Conservation (phyloP, 2,329 filamentous ascomycete genomes). For the Pseudogymnoascus sp. region DNA sequence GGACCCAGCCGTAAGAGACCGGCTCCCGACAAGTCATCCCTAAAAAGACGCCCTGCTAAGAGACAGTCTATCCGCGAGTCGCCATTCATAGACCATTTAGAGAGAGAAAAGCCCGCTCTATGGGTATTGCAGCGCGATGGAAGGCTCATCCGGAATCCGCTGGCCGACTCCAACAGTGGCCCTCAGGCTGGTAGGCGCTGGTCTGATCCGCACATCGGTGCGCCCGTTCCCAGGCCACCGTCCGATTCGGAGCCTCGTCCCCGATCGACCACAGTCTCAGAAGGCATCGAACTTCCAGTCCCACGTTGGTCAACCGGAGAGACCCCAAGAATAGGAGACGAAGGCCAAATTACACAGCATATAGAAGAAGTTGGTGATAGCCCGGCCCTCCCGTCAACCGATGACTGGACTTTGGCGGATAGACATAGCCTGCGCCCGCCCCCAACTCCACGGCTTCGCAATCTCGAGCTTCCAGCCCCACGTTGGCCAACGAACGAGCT, state of each 20-base stretch:
- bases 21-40: neutral
- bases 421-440: neutral
- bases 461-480: neutral
- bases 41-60: neutral
- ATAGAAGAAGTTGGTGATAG: neutral
- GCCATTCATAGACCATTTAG: neutral
- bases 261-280: neutral
- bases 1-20: neutral
- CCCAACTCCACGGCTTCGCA: neutral
- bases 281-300: neutral
- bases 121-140: neutral
- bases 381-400: neutral
- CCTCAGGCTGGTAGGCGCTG: neutral
- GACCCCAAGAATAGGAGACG: neutral
- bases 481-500: neutral
- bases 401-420: neutral
- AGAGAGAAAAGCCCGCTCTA: neutral
- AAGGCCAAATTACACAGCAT: neutral
- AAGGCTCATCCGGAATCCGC: neutral
- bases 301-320: neutral
- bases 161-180: neutral
- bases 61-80: conserved; percentile 1
- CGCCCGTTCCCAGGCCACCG: neutral
- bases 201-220: neutral
- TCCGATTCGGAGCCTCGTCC: neutral